Evolutionary conservation across 139 green algal genomes (phyloP), one percentile per base, ranked within the genome.

Genomic region (Micractinium conductrix): DNA sequence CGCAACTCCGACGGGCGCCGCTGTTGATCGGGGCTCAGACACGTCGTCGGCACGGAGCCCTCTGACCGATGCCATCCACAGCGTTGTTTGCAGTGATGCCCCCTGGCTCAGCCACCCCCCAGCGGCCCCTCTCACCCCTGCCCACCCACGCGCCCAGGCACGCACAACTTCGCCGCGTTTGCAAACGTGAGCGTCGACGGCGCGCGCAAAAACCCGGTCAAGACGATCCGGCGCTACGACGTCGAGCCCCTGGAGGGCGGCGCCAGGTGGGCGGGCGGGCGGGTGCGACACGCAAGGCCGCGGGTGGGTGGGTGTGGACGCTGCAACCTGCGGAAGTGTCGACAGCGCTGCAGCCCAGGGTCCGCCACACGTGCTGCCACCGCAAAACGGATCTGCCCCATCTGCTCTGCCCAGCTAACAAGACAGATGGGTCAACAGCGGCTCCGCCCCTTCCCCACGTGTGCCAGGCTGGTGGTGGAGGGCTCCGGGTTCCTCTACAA

Each of bases 401-500:
- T 1, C 28, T 14, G 0, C 10, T 30, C 1, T 72, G 65, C 14
- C 33, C 6, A 24, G 28, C 3, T 6, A n/a, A 35, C 63, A 70
- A 42, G 2, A 7, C 30, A 14, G 16, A 21, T 24, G 8, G 30
- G n/a, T 4, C 40, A 9, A 70, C 2, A 10, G 5, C 63, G 24
- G 7, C 1, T 4, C 63, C 63, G 63, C 28, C 63, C 10, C 21
- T 10, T 37, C 40, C n/a, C 9, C 30, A 21, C 28, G n/a, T 33
- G 68, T 83, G 24, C 55, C 65, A 78, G 73, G 44, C 60, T 92
- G 44, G 90, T 95, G 86, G 89, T 97, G 35, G 74, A 92, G 44
- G 94, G 94, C 30, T 89, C 44, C 26, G 94, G 94, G 3, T 97
- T 97, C 73, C 88, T 97, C 38, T 97, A 96, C 87, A 92, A 92